A percentile compares a stretch with the other conserved stretches of the same genome.
These are phyloP conservation scores for Dryas integrifolia DNA, from an alignment of 331 rosid species.

Conservation along the genomic window DNA sequence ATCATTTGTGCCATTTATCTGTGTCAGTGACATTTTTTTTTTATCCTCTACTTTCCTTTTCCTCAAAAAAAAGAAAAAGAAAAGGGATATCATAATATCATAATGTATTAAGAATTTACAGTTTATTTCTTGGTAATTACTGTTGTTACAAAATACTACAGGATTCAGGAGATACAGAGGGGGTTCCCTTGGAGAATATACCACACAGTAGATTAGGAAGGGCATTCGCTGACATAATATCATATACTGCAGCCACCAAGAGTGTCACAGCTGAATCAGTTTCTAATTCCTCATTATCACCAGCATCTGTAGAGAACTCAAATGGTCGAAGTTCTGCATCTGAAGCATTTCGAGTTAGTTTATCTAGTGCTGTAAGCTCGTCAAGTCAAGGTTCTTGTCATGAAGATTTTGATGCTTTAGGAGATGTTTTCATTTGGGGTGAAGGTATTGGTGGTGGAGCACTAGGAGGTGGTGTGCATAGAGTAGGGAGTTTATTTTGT, in stretches of 20 bases:
- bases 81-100: slow-evolving; percentile 13
- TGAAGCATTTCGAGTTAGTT: slow-evolving; percentile 74
- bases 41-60: slow-evolving; percentile 9
- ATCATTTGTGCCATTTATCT: slow-evolving; percentile 55
- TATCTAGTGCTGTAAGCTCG: slow-evolving; percentile 90
- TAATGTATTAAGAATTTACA: slow-evolving; percentile 23
- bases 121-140: slow-evolving; percentile 7
- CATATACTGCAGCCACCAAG: slow-evolving; percentile 56
- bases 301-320: slow-evolving; percentile 57
- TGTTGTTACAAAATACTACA: slow-evolving; percentile 30
- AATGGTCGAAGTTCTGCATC: slow-evolving; percentile 67
- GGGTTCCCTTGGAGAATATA: slow-evolving; percentile 43
- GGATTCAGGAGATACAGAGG: slow-evolving; percentile 63
- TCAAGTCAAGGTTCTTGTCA: slow-evolving; percentile 84
- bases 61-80: background rate
- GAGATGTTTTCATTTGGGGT: slow-evolving; percentile 90
- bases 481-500: slow-evolving; percentile 50
- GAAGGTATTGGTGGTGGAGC: slow-evolving; percentile 73
- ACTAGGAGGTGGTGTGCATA: slow-evolving; percentile 67
- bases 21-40: slow-evolving; percentile 34
- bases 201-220: slow-evolving; percentile 59
- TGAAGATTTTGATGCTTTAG: slow-evolving; percentile 73
- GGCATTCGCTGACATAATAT: slow-evolving; percentile 73
- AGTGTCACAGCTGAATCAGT: slow-evolving; percentile 47
- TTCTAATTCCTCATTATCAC: slow-evolving; percentile 45